These are phyloP conservation scores for Chlamydomonas eustigma DNA, from an alignment of 139 green algal species.

Conservation along the genomic window DNA sequence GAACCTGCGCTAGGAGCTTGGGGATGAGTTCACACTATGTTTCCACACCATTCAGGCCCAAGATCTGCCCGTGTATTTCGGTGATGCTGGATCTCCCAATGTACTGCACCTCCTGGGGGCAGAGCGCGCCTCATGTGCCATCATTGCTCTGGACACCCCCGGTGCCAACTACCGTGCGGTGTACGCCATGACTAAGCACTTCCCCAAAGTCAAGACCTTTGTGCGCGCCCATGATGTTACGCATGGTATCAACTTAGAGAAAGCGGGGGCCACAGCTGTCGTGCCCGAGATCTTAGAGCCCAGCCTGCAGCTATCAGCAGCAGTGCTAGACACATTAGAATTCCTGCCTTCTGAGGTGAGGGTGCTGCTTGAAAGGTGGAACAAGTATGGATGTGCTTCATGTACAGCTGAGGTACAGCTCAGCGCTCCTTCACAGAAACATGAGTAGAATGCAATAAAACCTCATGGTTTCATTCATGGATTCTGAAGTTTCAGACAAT, in stretches of 20 bases:
- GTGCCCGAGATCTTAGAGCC: constrained; percentile 94
- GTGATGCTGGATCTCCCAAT: constrained; percentile 74
- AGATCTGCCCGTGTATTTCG: constrained; percentile 97
- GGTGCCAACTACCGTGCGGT: constrained; percentile 91
- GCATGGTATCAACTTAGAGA: constrained; percentile 93
- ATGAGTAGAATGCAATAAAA: too few relatives aligned
- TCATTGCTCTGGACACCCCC: constrained; percentile 89
- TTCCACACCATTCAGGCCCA: constrained; percentile 40
- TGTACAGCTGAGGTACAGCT: background rate
- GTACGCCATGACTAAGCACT: constrained; percentile 91
- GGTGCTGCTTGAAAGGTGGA: background rate
- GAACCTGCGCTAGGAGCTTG: too few relatives aligned
- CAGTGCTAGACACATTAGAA: background rate
- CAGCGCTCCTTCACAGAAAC: too few relatives aligned
- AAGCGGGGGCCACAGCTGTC: constrained; percentile 41
- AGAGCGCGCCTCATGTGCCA: constrained; percentile 36
- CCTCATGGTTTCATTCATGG: too few relatives aligned
- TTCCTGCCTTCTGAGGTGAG: background rate
- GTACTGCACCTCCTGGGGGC: constrained; percentile 52
- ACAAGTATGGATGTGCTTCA: background rate
- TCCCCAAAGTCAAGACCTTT: constrained; percentile 82
- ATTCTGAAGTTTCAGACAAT: too few relatives aligned
- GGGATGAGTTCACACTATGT: too few relatives aligned
- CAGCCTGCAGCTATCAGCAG: constrained; percentile 64
- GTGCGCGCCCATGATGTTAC: constrained; percentile 94